Evolutionary conservation across 306 rosid genomes (phyloP).

Genomic region (Notholithocarpus densiflorus): DNA sequence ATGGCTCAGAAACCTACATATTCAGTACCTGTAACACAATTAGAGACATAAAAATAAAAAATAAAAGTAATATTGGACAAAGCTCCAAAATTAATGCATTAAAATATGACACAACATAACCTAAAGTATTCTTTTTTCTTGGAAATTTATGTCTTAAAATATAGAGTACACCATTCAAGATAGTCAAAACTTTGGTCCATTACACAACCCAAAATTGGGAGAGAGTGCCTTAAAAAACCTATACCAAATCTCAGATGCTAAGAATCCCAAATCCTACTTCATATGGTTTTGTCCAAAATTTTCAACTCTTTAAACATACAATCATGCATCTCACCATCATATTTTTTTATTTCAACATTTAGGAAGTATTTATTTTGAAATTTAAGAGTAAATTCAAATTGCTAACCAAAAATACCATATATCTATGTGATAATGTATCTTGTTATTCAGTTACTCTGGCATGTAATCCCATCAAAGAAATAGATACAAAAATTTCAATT

Average conservation of each 20-base stretch:
- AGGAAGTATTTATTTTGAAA: neutral
- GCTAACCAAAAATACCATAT: neutral
- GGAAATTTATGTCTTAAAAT: neutral
- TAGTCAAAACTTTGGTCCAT: neutral
- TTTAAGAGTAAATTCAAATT: neutral
- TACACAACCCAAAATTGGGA: neutral
- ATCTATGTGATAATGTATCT: neutral
- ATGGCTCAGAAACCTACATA: conserved; percentile 75
- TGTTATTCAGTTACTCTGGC: neutral
- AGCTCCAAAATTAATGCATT: conserved; percentile 24
- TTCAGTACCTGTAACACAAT: conserved; percentile 52
- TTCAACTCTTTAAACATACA: neutral
- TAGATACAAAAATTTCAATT: neutral
- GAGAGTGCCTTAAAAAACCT: neutral
- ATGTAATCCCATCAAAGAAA: neutral
- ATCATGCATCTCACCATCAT: neutral
- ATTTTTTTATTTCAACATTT: neutral
- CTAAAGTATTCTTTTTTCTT: neutral
- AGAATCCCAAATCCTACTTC: neutral
- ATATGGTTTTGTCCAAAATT: neutral
- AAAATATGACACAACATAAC: neutral
- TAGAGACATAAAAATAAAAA: conserved; percentile 35
- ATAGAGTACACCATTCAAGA: neutral
- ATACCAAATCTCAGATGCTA: neutral
- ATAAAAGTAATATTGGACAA: conserved; percentile 19